Evolutionary conservation across 106 monocot genomes (phyloP).

Genomic region (Dendrobium nobile): DNA sequence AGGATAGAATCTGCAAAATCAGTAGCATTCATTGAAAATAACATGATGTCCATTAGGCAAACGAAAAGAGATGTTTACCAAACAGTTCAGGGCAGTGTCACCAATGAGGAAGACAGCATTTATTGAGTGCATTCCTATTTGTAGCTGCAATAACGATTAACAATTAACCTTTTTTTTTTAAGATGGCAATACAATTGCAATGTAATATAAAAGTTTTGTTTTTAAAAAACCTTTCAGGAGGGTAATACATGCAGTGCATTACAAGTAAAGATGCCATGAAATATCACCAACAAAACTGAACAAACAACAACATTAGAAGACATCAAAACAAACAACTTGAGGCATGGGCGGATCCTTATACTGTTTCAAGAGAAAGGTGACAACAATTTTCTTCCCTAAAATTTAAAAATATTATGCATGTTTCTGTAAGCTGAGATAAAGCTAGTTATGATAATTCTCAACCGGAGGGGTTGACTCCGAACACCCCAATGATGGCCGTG

Average conservation of each 20-base stretch:
- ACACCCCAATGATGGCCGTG: too few species aligned
- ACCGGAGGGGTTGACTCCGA: too few species aligned
- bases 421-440: too few species aligned
- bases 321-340: too few species aligned
- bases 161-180: neutral
- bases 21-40: neutral
- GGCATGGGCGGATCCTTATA: too few species aligned
- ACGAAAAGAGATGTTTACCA: constrained; percentile 32
- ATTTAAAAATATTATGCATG: too few species aligned
- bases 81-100: constrained; percentile 48
- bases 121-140: constrained; percentile 60
- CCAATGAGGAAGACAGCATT: constrained; percentile 67
- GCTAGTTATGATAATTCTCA: too few species aligned
- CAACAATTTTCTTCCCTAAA: too few species aligned
- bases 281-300: too few species aligned
- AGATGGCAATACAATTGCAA: neutral
- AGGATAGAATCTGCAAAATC: neutral
- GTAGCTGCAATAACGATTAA: constrained; percentile 26
- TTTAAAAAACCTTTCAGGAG: neutral
- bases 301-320: too few species aligned
- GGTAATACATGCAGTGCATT: neutral
- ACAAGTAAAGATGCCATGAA: neutral
- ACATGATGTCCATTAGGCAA: neutral
- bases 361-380: too few species aligned
- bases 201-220: neutral